Evolutionary conservation across 2,329 filamentous ascomycete genomes (phyloP), one percentile per base, ranked within the genome.

Genomic region (Sporothrix humicola): DNA sequence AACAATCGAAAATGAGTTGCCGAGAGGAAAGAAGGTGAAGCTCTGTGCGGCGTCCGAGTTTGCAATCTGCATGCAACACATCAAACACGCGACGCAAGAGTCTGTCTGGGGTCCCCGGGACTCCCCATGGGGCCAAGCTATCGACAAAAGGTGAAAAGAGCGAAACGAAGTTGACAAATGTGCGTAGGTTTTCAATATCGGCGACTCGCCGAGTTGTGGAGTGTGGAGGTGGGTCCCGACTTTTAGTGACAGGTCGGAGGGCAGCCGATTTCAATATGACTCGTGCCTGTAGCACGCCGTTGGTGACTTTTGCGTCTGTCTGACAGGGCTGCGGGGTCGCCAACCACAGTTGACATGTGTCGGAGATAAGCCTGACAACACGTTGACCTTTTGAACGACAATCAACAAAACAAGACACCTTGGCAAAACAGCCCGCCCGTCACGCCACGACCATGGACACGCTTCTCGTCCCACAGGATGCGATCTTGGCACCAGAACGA

Each of bases 81-180:
- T 58, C 9, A 20, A 58, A 58, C 54, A 31, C 23, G 56, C 56
- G 56, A 58, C 56, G 56, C 23, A 58, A 3, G 7, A 7, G 13
- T 58, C 56, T 58, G 23, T 58, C 56, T 58, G 56, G 56, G 56
- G 56, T 58, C 56, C 56, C 56, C 56, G 56, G 56, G 56, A 37
- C 56, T 58, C 56, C 56, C 56, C 56, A 58, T 23, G 56, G 56
- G 56, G 56, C 54, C 56, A 31, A 1, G 6, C 23, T 58, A 7
- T 3, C 10, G 23, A 31, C 23, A 58, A 17, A 58, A 31, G 13
- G 31, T 7, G 52, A 20, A 58, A 7, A 12, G 2, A 23, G 26
- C 3, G 10, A 31, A 58, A 58, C 23, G 15, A 2, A 26, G 56
- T 31, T 23, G 26, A 31, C 10, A 31, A 13, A 13, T 31, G 1